Evolutionary conservation across 2,329 filamentous ascomycete species (phyloP), one percentile per base, ranked within the genome.

Genomic region (Fusarium graminum): DNA sequence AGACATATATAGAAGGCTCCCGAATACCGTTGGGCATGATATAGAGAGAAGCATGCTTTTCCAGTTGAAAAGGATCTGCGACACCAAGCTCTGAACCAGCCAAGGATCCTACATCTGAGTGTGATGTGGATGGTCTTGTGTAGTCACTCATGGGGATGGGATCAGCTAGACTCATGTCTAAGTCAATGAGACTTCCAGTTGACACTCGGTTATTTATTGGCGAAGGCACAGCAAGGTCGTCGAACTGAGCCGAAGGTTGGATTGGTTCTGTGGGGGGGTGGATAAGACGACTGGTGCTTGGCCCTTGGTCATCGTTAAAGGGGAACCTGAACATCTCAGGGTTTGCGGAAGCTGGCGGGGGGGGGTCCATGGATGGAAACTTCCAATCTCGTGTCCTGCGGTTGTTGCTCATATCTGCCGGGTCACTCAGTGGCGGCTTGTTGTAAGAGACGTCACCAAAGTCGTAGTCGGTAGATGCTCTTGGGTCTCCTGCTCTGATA

Each of bases 1-100:
- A 85, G 11, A 88, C 83, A 69, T 88, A 89, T 44, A 88, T 87
- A 5, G 85, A 87, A 1, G 85, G 85, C 64, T 87, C 85, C 34
- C 86, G 80, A 47, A 77, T 80, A 1, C 76, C 74, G 6, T 76
- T 70, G 6, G 79, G 75, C 68, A 75, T 72, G 13, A 78, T 78
- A 63, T 87, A 86, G 2, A 88, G 76, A 2, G 86, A 88, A 2
- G 85, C 80, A 67, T 89, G 87, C n/a, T 84, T 83, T 73, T 90
- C 88, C 5, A 90, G 79, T 53, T 89, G 86, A 57, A 90, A 90
- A 0, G 87, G 86, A 67, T 87, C 86, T 3, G 80, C 81, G 13
- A 82, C 80, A 26, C 85, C 82, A 30, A 85, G 74, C 56, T 88
- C 85, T 1, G 86, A 87, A 49, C 86, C 86, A 9, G 82, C 80